Percentiles rank a stretch among this genome's conserved stretches.
Conservation (phyloP, 2,329 filamentous ascomycete genomes). For the Pseudopithomyces maydicus region DNA sequence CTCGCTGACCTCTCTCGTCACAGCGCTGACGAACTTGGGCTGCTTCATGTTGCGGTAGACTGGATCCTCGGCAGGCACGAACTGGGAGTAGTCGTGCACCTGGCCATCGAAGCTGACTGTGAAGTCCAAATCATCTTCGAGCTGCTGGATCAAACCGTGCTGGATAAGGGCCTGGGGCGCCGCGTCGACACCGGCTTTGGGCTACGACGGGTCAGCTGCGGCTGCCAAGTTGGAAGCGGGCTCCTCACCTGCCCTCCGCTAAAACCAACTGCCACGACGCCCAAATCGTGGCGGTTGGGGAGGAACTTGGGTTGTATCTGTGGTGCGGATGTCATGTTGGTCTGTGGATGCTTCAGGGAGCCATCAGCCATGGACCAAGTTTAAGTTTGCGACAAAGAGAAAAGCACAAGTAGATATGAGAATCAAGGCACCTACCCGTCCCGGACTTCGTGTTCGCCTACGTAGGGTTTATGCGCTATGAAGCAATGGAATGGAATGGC, state of each 20-base stretch:
- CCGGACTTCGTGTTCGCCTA: slow-evolving; percentile 1
- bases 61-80: slow-evolving; percentile 74
- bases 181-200: slow-evolving; percentile 89
- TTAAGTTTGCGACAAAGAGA: slow-evolving; percentile 1
- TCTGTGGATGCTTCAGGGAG: slow-evolving; percentile 2
- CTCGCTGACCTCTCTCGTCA: slow-evolving; percentile 76
- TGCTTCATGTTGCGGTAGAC: slow-evolving; percentile 94
- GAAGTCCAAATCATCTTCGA: slow-evolving; percentile 86
- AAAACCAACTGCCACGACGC: slow-evolving; percentile 93
- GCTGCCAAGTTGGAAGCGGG: slow-evolving; percentile 12
- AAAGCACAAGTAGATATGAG: not conserved
- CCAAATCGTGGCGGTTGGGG: slow-evolving; percentile 76
- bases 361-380: not conserved
- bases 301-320: slow-evolving; percentile 76
- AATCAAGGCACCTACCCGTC: not conserved
- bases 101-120: slow-evolving; percentile 80
- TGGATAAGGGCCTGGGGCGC: slow-evolving; percentile 88
- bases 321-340: slow-evolving; percentile 59
- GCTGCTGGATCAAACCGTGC: slow-evolving; percentile 81
- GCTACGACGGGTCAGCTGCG: slow-evolving; percentile 56
- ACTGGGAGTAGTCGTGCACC: slow-evolving; percentile 81
- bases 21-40: slow-evolving; percentile 81
- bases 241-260: slow-evolving; percentile 85
- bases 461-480: slow-evolving; percentile 7
- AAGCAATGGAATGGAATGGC: not conserved